These are phyloP conservation scores for Colletotrichum lini DNA, from an alignment of 2,329 filamentous ascomycete species.

Conservation along the genomic window DNA sequence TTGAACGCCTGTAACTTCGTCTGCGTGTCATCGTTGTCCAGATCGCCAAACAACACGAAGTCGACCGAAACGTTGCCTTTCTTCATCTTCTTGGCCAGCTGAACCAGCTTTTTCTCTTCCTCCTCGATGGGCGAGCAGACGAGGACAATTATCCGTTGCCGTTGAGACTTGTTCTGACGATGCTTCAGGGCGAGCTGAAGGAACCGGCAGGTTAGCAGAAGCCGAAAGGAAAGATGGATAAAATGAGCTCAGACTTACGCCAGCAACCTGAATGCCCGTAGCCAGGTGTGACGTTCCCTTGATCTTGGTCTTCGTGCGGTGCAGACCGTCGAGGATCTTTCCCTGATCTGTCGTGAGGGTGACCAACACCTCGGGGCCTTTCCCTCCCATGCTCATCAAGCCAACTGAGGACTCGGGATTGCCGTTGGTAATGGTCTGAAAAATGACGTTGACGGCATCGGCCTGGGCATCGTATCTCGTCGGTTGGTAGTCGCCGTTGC, in stretches of 20 bases:
- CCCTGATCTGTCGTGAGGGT: slow-evolving; percentile 97
- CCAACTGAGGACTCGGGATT: slow-evolving; percentile 98
- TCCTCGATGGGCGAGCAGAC: slow-evolving; percentile 94
- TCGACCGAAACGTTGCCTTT: slow-evolving; percentile 96
- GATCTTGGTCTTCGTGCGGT: slow-evolving; percentile 92
- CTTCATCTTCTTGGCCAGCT: slow-evolving; percentile 98
- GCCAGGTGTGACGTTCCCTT: slow-evolving; percentile 89
- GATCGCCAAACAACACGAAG: slow-evolving; percentile 94
- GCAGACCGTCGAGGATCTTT: slow-evolving; percentile 92
- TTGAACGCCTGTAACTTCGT: slow-evolving; percentile 97
- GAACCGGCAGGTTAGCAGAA: slow-evolving; percentile 43
- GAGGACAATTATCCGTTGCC: slow-evolving; percentile 97
- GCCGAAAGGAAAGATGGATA: slow-evolving; percentile 32
- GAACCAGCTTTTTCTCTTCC: slow-evolving; percentile 88
- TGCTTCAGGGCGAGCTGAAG: slow-evolving; percentile 93
- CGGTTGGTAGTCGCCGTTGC: slow-evolving; percentile 93
- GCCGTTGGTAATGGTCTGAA: slow-evolving; percentile 93
- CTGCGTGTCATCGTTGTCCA: slow-evolving; percentile 88
- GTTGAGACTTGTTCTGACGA: slow-evolving; percentile 96
- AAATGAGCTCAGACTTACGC: slow-evolving; percentile 71
- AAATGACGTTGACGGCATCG: slow-evolving; percentile 94
- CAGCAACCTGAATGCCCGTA: slow-evolving; percentile 94
- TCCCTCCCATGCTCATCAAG: slow-evolving; percentile 98
- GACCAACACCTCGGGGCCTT: slow-evolving; percentile 96
- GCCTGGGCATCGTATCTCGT: slow-evolving; percentile 97